Evolutionary conservation across 192 early-diverging fungal species (phyloP).

Genomic region (Anaeromyces robustus): DNA sequence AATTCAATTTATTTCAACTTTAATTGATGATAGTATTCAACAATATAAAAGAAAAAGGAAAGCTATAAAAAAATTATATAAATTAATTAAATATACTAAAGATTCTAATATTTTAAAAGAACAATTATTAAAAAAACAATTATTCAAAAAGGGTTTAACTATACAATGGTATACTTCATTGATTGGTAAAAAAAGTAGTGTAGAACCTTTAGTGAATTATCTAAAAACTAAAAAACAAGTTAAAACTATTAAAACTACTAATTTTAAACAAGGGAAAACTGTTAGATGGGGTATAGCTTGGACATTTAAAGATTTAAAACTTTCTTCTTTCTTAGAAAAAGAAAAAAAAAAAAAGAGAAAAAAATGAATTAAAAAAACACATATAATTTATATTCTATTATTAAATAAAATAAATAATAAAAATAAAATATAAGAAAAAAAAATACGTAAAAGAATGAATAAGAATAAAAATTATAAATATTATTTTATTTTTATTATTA

Average conservation of each 20-base stretch:
- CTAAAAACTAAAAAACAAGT: constrained; percentile 10
- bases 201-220: constrained; percentile 1
- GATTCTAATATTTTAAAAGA: not conserved
- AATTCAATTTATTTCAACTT: constrained; percentile 39
- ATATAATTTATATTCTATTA: too few relatives aligned
- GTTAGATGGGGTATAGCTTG: constrained; percentile 99
- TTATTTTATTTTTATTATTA: too few relatives aligned
- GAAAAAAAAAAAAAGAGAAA: too few relatives aligned
- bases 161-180: constrained; percentile 65
- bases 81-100: not conserved
- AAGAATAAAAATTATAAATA: too few relatives aligned
- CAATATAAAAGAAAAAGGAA: constrained; percentile 18
- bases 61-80: not conserved
- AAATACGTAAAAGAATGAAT: too few relatives aligned
- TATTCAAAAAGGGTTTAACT: not conserved
- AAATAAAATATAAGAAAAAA: too few relatives aligned
- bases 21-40: constrained; percentile 50
- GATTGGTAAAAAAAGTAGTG: constrained; percentile 39
- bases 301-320: constrained; percentile 22
- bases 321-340: too few relatives aligned
- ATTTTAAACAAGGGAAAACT: constrained; percentile 89
- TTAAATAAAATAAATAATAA: too few relatives aligned
- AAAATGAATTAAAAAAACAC: too few relatives aligned
- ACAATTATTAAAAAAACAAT: not conserved
- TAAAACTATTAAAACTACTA: constrained; percentile 19